Base-by-base conservation (phyloP, 495 filamentous ascomycete genomes). In the Aspergillus nidulans region DNA sequence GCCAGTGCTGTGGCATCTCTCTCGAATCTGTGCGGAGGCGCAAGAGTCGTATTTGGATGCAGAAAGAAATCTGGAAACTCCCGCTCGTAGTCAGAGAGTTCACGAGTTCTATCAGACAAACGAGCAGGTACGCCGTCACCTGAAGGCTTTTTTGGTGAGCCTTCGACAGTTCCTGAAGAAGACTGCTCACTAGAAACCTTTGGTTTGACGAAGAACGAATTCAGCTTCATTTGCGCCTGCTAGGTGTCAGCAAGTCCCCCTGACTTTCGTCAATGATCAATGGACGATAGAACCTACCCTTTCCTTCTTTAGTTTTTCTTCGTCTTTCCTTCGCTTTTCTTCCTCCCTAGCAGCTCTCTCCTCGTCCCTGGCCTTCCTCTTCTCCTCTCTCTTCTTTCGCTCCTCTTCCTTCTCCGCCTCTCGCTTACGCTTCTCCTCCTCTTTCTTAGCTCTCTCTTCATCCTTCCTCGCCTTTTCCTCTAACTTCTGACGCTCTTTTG, bases 21-120 rank as follows among this genome's bases (percentile, higher is more conserved):
- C 68, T 78, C 62, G 66, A 81, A 75, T 43, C 78, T 61, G 69
- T 77, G 75, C 0, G 59, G 55, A 0, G 76, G 74, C 1, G 90
- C 88, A 39, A 92, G 52, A 9, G 57, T 78, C 2, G 88, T 86
- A 60, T 87, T 75, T 13, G 80, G 74, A 50, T 91, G 82, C 9
- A 91, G 57, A 53, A 86, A 91, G 69, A 95, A 96, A 0, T 87
- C 81, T 13, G 88, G 82, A 62, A 97, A 97, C 26, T 65, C 69
- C 57, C 80, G 81, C 15, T 88, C 74, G 61, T 95, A 97, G 39
- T 85, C 80, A 0, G 84, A 80, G 30, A 72, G 58, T 32, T 59
- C 47, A 19, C 51, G 41, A 16, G 60, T 24, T 2, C 63, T 51
- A n/a, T 56, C 42, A 20, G 64, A 25, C 6, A 56, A 24, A 6